Conservation (phyloP, 2,329 filamentous ascomycete genomes). For the Alternaria viburni region DNA sequence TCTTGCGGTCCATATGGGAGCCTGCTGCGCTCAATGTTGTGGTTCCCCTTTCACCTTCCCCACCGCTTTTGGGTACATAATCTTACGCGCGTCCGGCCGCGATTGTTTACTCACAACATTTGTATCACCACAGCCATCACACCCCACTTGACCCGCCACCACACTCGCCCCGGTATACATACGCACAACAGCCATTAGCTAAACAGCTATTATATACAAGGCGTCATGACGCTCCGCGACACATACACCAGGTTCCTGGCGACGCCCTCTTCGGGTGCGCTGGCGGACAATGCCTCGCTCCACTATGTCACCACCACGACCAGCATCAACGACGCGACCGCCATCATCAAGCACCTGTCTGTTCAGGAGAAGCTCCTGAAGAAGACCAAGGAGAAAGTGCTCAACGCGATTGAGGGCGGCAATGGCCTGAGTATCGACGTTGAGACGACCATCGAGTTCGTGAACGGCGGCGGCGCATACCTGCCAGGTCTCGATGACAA, state of each 20-base stretch:
- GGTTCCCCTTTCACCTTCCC: slow-evolving; percentile 20
- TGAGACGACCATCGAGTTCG: slow-evolving; percentile 83
- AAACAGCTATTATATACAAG: slow-evolving; percentile 2
- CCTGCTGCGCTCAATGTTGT: slow-evolving; percentile 8
- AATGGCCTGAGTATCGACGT: slow-evolving; percentile 77
- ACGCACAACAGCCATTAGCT: slow-evolving; percentile 17
- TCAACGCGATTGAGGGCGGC: slow-evolving; percentile 74
- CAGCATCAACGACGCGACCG: slow-evolving; percentile 70
- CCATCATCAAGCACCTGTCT: slow-evolving; percentile 83
- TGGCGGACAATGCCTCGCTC: slow-evolving; percentile 55
- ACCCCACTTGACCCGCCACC: slow-evolving; percentile 15
- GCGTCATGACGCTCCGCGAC: slow-evolving; percentile 37
- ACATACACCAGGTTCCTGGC: slow-evolving; percentile 57
- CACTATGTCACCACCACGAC: slow-evolving; percentile 92
- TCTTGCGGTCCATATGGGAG: slow-evolving; percentile 8
- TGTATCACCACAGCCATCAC: slow-evolving; percentile 10
- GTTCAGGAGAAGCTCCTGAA: slow-evolving; percentile 75
- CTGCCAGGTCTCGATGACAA: slow-evolving; percentile 92
- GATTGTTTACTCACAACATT: slow-evolving; percentile 19
- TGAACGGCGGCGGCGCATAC: slow-evolving; percentile 81
- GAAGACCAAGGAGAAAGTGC: slow-evolving; percentile 80
- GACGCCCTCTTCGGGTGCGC: slow-evolving; percentile 50
- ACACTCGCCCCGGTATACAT: slow-evolving; percentile 12
- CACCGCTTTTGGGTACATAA: slow-evolving; percentile 3
- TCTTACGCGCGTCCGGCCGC: slow-evolving; percentile 4